These are phyloP conservation scores for Amaranthus hypochondriacus DNA, from an alignment of 148 eudicot genomes.

Conservation along the genomic window DNA sequence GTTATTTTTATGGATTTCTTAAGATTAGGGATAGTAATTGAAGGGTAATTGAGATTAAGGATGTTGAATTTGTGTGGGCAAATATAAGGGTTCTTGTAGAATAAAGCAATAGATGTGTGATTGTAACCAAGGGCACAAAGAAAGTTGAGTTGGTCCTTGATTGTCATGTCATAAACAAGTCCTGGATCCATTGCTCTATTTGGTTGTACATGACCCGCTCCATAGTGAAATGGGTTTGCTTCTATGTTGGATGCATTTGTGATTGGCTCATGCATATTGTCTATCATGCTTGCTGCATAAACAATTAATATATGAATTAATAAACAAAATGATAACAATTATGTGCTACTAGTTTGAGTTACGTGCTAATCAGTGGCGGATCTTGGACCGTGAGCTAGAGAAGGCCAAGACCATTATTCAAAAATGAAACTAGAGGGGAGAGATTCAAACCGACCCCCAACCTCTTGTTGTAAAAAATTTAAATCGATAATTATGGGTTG, in stretches of 20 bases:
- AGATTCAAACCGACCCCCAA: too few relatives aligned
- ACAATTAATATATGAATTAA: background rate
- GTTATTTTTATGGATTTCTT: conserved; percentile 44
- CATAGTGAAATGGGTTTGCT: conserved; percentile 71
- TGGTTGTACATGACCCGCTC: conserved; percentile 83
- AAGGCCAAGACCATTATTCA: too few relatives aligned
- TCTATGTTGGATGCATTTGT: conserved; percentile 47
- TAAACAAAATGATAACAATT: too few relatives aligned
- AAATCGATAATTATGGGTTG: too few relatives aligned
- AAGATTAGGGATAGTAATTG: conserved; percentile 70
- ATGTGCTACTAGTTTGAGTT: too few relatives aligned
- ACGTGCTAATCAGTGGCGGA: too few relatives aligned
- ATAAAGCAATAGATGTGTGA: conserved; percentile 38
- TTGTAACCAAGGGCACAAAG: conserved; percentile 63
- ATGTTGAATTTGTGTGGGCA: conserved; percentile 45
- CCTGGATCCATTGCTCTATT: conserved; percentile 88
- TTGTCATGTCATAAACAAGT: conserved; percentile 57
- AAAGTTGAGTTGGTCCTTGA: conserved; percentile 57
- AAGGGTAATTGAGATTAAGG: conserved; percentile 67
- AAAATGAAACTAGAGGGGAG: too few relatives aligned
- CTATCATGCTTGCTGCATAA: conserved; percentile 51
- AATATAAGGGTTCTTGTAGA: conserved; percentile 31
- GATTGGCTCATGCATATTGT: conserved; percentile 51
- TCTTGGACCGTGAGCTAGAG: too few relatives aligned
- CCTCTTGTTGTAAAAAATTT: too few relatives aligned